phyloP scores from a whole-genome alignment of 2,329 filamentous ascomycete species.

The Dothideomycetes sp. region DNA sequence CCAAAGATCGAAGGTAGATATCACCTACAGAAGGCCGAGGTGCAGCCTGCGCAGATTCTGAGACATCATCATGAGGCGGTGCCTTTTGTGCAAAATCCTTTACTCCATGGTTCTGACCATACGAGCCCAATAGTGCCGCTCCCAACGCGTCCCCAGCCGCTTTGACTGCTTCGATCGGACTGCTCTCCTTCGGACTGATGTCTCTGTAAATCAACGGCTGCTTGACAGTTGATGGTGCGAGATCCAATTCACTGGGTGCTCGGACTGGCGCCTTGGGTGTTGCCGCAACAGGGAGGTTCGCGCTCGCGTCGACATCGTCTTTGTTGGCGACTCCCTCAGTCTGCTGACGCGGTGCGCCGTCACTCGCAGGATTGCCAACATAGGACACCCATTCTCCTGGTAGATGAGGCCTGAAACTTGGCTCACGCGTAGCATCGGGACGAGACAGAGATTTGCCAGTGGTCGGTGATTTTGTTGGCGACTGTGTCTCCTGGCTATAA shows the following conservation, averaged over 20 bases:
- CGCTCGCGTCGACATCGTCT: background rate
- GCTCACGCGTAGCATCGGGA: constrained; percentile 18
- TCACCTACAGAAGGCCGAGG: constrained; percentile 23
- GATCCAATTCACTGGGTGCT: constrained; percentile 18
- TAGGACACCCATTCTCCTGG: constrained; percentile 48
- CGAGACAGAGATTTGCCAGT: constrained; percentile 1
- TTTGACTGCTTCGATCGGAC: constrained; percentile 36
- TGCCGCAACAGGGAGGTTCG: background rate
- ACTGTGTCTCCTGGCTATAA: background rate
- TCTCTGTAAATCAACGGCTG: constrained; percentile 21
- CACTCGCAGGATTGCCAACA: constrained; percentile 32
- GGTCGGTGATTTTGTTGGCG: background rate
- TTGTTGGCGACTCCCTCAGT: constrained; percentile 17
- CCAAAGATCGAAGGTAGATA: constrained; percentile 30
- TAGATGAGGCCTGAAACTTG: constrained; percentile 42
- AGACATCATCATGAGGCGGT: constrained; percentile 22
- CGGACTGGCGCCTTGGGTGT: background rate
- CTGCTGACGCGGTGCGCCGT: constrained; percentile 17
- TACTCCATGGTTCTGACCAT: constrained; percentile 26
- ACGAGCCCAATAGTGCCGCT: constrained; percentile 32
- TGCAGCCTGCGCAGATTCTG: constrained; percentile 6
- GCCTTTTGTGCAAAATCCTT: constrained; percentile 24
- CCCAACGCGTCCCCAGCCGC: constrained; percentile 41
- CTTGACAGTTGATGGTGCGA: constrained; percentile 28
- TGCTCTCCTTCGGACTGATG: constrained; percentile 14